Evolutionary conservation across 2,329 filamentous ascomycete species (phyloP), one percentile per base, ranked within the genome.

Genomic region (Stemphylium beticola): DNA sequence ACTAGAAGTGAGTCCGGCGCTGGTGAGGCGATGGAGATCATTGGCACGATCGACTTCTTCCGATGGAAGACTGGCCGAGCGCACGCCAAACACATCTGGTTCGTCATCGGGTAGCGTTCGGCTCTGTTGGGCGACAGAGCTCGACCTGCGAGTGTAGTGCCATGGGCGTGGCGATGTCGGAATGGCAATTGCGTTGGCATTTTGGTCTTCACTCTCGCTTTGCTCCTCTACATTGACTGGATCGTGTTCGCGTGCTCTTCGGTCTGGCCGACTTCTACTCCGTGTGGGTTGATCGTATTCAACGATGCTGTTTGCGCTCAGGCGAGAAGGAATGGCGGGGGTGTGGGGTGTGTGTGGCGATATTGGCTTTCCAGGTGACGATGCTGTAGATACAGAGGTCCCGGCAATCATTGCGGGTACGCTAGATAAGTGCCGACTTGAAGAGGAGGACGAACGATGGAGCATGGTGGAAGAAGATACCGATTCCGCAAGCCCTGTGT

Each of bases 331-430:
- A 24, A 98, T 92, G 10, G 93, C 92, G 4, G 95, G 95, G 0
- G 92, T 96, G 69, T 98, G 93, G 1, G 93, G 92, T 0, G 91
- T 96, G 69, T 93, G 92, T 9, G 90, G 92, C 2, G 92, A 96
- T 15, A 96, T 84, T 0, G 92, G 91, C 67, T 96, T 96, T 52
- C 79, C 91, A 1, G 93, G 93, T 9, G 93, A 97, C 0, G 92
- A 93, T 0, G 91, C 93, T 10, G 88, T 88, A 4, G 93, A 97
- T 61, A 92, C 81, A 0, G 90, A 92, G 4, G 88, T 89, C 7
- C 83, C 83, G 20, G 78, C 81, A 43, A 85, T 76, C 78, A 87
- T 84, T 5, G 82, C 82, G 17, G 86, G 85, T 11, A 87, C 83
- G 40, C 82, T 85, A 5, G 84, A 84, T 0, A 92, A 82, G 48